These are phyloP conservation scores for Aureobasidium sp. DNA, from an alignment of 2,329 filamentous ascomycete genomes.

Conservation along the genomic window DNA sequence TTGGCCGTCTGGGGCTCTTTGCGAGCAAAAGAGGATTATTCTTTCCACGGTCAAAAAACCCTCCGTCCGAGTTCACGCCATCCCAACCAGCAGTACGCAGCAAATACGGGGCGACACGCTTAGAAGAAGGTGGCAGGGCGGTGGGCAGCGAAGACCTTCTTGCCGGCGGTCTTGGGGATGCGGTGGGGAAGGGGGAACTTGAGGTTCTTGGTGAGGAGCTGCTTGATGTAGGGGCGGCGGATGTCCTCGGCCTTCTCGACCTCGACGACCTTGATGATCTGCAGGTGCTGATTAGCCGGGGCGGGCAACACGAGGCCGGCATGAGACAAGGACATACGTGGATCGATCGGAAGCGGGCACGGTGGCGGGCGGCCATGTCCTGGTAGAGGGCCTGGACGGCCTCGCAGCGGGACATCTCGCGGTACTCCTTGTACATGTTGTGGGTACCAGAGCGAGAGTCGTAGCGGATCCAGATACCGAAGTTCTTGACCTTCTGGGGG, in stretches of 20 bases:
- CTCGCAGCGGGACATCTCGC: constrained; percentile 92
- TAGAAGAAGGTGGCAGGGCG: constrained; percentile 98
- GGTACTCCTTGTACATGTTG: constrained; percentile 99
- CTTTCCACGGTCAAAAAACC: neutral
- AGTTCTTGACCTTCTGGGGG: constrained; percentile 99
- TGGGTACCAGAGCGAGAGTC: constrained; percentile 99
- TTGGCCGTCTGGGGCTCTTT: neutral
- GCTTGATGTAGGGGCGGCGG: constrained; percentile 99
- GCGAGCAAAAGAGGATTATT: neutral
- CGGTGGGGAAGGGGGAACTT: constrained; percentile 99
- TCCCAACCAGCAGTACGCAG: constrained; percentile 6
- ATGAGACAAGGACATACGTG: constrained; percentile 61
- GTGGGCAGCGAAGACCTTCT: constrained; percentile 88
- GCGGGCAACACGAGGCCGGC: neutral
- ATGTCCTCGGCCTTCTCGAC: constrained; percentile 88
- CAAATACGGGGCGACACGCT: constrained; percentile 32
- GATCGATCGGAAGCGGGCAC: constrained; percentile 94
- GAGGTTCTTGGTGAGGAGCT: constrained; percentile 89
- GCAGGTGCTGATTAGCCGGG: constrained; percentile 12
- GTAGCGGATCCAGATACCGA: constrained; percentile 99
- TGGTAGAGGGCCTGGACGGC: constrained; percentile 97
- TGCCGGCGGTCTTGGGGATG: constrained; percentile 68
- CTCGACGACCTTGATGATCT: constrained; percentile 99
- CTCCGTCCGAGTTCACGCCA: constrained; percentile 2
- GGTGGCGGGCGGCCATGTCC: constrained; percentile 99